phyloP scores from a whole-genome alignment of 31 red algal genomes.

The Asparagopsis taxiformis region DNA sequence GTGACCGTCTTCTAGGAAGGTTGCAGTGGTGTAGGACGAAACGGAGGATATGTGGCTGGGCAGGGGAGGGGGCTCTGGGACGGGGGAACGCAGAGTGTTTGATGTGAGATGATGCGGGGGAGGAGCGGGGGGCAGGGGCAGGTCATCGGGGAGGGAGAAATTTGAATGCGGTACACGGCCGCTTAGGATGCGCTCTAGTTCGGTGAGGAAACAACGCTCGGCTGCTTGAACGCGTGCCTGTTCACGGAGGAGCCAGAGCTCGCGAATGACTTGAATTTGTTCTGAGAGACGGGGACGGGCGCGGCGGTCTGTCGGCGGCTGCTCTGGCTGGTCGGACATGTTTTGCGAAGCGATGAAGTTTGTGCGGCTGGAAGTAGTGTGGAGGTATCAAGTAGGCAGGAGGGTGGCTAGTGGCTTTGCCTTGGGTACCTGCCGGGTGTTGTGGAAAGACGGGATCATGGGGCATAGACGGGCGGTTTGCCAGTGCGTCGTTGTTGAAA shows the following conservation, averaged over 20 bases:
- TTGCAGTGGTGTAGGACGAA: background rate
- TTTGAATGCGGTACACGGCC: too few relatives aligned
- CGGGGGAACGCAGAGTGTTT: background rate
- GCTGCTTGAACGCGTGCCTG: conserved; percentile 63
- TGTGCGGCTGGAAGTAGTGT: too few relatives aligned
- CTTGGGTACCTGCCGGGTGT: too few relatives aligned
- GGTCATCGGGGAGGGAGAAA: conserved; percentile 12
- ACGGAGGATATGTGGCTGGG: conserved; percentile 8
- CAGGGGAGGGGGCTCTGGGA: conserved; percentile 20
- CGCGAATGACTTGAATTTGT: conserved; percentile 68
- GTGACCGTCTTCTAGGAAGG: background rate
- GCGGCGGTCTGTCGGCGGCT: too few relatives aligned
- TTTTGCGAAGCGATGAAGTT: too few relatives aligned
- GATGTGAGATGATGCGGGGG: conserved; percentile 2
- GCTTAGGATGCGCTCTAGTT: conserved; percentile 35
- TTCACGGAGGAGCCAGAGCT: conserved; percentile 84
- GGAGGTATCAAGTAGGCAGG: too few relatives aligned
- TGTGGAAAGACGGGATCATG: too few relatives aligned
- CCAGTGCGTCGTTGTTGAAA: too few relatives aligned
- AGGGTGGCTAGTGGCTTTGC: too few relatives aligned
- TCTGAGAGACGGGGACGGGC: conserved; percentile 35
- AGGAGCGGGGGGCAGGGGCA: background rate
- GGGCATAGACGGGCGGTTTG: too few relatives aligned
- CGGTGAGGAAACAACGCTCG: conserved; percentile 49
- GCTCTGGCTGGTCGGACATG: too few relatives aligned